Evolutionary conservation across 768 basidiomycete species (phyloP).

Genomic region (Podaxis sp.): DNA sequence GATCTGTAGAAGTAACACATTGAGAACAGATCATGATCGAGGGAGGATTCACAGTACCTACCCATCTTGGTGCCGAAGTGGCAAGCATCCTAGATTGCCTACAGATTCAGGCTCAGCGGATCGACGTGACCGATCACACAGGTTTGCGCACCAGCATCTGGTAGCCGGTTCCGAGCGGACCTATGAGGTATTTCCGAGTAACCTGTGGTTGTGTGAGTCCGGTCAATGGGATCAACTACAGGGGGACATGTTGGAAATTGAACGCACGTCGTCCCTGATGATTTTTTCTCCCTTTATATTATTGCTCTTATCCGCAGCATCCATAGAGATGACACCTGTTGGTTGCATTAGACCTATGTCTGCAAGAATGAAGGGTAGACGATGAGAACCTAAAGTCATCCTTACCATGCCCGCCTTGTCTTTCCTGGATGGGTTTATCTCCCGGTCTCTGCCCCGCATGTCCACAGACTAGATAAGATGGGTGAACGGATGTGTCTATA

Average conservation of each 20-base stretch:
- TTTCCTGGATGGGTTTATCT: neutral
- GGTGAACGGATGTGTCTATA: neutral
- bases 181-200: neutral
- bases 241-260: too few relatives aligned
- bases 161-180: neutral
- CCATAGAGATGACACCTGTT: neutral
- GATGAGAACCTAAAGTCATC: neutral
- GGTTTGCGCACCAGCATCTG: neutral
- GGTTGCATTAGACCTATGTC: neutral
- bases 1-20: neutral
- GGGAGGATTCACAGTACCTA: neutral
- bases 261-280: neutral
- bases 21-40: neutral
- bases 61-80: neutral
- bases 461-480: neutral
- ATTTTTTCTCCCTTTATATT: neutral
- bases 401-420: neutral
- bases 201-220: neutral
- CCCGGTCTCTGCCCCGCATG: neutral
- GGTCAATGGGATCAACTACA: neutral
- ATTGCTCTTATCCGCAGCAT: neutral
- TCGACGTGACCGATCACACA: neutral
- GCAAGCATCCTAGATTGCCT: constrained; percentile 3
- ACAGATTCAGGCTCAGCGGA: neutral
- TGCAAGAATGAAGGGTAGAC: too few relatives aligned